Evolutionary conservation across 192 early-diverging fungal genomes (phyloP), one percentile per base, ranked within the genome.

Genomic region (Entophlyctis helioformis): DNA sequence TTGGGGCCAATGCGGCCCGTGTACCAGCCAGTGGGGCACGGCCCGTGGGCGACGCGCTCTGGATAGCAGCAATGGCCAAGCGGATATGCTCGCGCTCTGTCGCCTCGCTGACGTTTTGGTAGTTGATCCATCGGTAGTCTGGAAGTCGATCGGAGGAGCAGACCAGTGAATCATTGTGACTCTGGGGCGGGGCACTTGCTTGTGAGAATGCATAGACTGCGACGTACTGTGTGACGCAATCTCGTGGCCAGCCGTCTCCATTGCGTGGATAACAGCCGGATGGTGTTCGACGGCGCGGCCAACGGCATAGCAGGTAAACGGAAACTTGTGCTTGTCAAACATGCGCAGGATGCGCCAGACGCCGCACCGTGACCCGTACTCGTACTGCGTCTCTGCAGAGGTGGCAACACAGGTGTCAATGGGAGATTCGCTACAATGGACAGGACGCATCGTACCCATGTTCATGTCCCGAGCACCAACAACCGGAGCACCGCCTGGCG

Each of bases 251-350:
- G 22, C 49, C 13, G 28, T 12, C n/a, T 42, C 40, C 61, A 71
- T 66, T 29, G 51, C 58, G 8, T 33, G 32, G 11, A 74, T 53
- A 0, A 51, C 55, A 15, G 13, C 57, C 3, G 72, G 72, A 35
- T 59, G 49, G 6, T 53, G 48, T 36, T 74, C 72, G 22, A 67
- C 72, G 13, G 72, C 72, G 29, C 46, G 36, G 9, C 67, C 67
- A 20, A 74, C 67, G 31, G 67, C 67, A 48, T 72, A 74, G 47
- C 63, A 64, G 25, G 67, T 71, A 41, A 71, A 71, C 35, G 61
- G 59, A 49, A 53, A 60, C 7, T 29, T 23, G 6, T 33, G 15
- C 27, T 54, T 20, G 8, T 46, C 42, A 48, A 74, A 74, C 13
- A 71, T 22, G 20, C 48, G 32, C 26, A 64, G 27, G 42, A 74